Percentiles rank a stretch among this genome's conserved stretches.
Evolutionary conservation across 169 alveolate genomes (phyloP).

Genomic region (Eimeria sp.): DNA sequence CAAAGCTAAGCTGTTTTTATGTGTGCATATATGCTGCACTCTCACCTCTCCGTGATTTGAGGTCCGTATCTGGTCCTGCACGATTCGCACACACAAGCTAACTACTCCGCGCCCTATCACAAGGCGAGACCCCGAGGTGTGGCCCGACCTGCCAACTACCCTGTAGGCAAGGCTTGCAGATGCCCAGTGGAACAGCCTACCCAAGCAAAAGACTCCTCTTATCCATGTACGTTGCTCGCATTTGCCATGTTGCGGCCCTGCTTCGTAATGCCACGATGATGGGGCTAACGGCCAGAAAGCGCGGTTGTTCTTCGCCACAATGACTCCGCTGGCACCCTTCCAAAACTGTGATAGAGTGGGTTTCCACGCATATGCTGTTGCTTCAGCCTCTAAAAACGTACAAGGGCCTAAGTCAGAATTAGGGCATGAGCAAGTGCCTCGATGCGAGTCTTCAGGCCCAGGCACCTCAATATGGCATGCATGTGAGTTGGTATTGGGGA

Average conservation of each 20-base stretch:
- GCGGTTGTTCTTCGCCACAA: conserved; percentile 50
- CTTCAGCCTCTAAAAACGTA: conserved; percentile 38
- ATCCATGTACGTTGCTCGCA: conserved; percentile 39
- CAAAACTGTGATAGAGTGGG: conserved; percentile 2
- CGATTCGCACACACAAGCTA: neutral
- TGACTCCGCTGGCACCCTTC: conserved; percentile 34
- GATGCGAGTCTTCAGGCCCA: conserved; percentile 31
- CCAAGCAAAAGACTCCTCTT: conserved; percentile 55
- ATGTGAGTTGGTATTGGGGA: conserved; percentile 15
- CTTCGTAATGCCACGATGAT: conserved; percentile 56
- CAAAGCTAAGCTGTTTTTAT: neutral
- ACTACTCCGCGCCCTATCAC: neutral
- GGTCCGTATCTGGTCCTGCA: conserved; percentile 20
- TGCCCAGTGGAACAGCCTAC: neutral
- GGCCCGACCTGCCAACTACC: neutral
- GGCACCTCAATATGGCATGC: conserved; percentile 49
- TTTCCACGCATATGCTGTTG: conserved; percentile 26
- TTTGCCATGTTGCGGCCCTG: conserved; percentile 15
- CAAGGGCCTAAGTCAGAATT: conserved; percentile 45
- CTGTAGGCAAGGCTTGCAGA: neutral
- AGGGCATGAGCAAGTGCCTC: conserved; percentile 42
- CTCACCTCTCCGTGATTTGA: conserved; percentile 25
- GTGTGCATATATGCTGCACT: neutral
- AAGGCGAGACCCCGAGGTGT: neutral
- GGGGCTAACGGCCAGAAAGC: conserved; percentile 33